These are phyloP conservation scores for Ceratocystis variospora DNA, from an alignment of 2,329 filamentous ascomycete species.

Conservation along the genomic window DNA sequence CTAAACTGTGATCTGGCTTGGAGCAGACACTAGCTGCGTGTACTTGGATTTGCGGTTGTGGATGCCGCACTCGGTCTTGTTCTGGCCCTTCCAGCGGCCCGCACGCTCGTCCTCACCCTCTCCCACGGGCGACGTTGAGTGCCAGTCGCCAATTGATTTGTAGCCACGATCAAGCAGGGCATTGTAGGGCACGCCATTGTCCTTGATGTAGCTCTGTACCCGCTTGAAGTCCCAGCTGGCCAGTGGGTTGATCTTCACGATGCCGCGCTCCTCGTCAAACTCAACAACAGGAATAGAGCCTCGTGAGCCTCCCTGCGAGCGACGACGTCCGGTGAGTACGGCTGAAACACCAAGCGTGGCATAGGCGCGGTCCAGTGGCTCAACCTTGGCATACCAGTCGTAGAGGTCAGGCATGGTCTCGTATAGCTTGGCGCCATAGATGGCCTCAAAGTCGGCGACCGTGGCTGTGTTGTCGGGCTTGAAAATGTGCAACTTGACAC, in stretches of 20 bases:
- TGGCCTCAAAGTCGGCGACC: constrained; percentile 62
- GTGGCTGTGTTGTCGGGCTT: constrained; percentile 66
- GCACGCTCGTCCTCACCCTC: constrained; percentile 92
- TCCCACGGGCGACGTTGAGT: constrained; percentile 80
- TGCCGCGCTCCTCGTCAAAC: constrained; percentile 69
- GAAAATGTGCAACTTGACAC: constrained; percentile 74
- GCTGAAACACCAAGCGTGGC: constrained; percentile 74
- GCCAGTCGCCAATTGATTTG: constrained; percentile 97
- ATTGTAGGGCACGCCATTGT: constrained; percentile 87
- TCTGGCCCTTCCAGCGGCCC: constrained; percentile 89
- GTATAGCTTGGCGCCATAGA: constrained; percentile 74
- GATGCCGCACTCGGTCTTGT: constrained; percentile 96
- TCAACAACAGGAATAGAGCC: constrained; percentile 85
- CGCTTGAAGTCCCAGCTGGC: constrained; percentile 88
- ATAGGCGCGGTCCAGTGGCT: constrained; percentile 87
- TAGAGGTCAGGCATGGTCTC: constrained; percentile 78
- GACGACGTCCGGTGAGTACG: constrained; percentile 79
- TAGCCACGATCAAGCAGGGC: constrained; percentile 83
- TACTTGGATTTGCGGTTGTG: constrained; percentile 96
- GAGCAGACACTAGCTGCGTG: constrained; percentile 43
- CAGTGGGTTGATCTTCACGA: constrained; percentile 95
- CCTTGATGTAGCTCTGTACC: constrained; percentile 74
- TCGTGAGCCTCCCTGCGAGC: constrained; percentile 85
- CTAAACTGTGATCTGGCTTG: background rate
- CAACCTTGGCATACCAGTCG: constrained; percentile 95